Evolutionary conservation across 2,329 filamentous ascomycete genomes (phyloP).

Genomic region (Tympanopsis confertula): DNA sequence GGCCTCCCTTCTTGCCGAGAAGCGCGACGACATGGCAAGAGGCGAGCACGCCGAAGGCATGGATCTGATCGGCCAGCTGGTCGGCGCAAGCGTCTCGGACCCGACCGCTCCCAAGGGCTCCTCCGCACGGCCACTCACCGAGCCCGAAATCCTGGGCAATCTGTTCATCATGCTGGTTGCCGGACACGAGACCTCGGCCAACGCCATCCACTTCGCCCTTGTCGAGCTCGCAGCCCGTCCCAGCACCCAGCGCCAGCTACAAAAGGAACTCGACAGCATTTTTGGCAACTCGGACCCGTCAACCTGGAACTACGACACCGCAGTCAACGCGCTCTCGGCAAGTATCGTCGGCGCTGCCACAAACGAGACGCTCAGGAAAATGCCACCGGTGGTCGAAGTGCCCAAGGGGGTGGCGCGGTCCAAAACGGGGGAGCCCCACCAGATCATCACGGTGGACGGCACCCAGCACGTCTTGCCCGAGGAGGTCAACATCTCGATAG

Average conservation of each 20-base stretch:
- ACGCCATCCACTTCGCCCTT: slow-evolving; percentile 61
- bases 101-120: slow-evolving; percentile 8
- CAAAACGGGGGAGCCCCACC: slow-evolving; percentile 25
- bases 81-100: slow-evolving; percentile 8
- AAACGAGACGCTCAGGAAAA: slow-evolving; percentile 65
- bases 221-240: slow-evolving; percentile 57
- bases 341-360: slow-evolving; percentile 64
- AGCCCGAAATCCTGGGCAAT: slow-evolving; percentile 62
- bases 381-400: slow-evolving; percentile 61
- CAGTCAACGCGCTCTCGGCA: slow-evolving; percentile 53
- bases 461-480: slow-evolving; percentile 44
- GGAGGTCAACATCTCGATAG: slow-evolving; percentile 41
- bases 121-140: slow-evolving; percentile 28
- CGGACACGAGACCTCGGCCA: slow-evolving; percentile 73
- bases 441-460: slow-evolving; percentile 48
- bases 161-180: slow-evolving; percentile 59
- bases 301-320: slow-evolving; percentile 61
- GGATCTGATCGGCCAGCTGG: slow-evolving; percentile 40
- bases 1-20: slow-evolving; percentile 54
- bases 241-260: slow-evolving; percentile 50
- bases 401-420: slow-evolving; percentile 48
- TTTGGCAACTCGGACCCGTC: slow-evolving; percentile 43
- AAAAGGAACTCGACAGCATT: slow-evolving; percentile 57
- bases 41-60: slow-evolving; percentile 28
- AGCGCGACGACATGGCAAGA: slow-evolving; percentile 29